These are phyloP conservation scores for Collybiopsis luxurians DNA, from an alignment of 768 basidiomycete species.

Conservation along the genomic window DNA sequence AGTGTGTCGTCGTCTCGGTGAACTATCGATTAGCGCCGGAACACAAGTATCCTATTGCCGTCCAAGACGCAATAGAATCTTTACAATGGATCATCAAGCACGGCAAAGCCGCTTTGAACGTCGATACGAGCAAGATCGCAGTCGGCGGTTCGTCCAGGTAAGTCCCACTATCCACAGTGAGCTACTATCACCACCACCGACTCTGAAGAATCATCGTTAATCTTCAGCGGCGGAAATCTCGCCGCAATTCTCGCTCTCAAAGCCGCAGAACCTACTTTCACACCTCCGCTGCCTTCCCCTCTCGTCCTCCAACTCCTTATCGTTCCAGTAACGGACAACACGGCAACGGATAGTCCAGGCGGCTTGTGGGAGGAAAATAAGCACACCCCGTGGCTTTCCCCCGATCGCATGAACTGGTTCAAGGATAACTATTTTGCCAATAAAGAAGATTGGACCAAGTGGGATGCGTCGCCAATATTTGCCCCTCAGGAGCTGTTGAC, in stretches of 20 bases:
- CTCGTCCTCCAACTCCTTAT: slow-evolving; percentile 62
- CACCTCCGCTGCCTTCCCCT: slow-evolving; percentile 41
- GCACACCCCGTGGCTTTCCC: slow-evolving; percentile 57
- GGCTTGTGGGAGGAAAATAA: slow-evolving; percentile 56
- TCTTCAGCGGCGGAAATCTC: slow-evolving; percentile 64
- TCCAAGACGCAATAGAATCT: slow-evolving; percentile 68
- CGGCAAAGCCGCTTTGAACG: slow-evolving; percentile 42
- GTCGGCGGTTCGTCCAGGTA: slow-evolving; percentile 77
- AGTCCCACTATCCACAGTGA: slow-evolving; percentile 2
- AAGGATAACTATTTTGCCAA: slow-evolving; percentile 65
- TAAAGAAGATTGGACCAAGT: slow-evolving; percentile 53
- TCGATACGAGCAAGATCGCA: slow-evolving; percentile 54
- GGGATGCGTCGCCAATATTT: slow-evolving; percentile 72
- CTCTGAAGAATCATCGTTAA: neutral
- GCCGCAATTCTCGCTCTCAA: slow-evolving; percentile 66
- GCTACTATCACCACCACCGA: neutral
- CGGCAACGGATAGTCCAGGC: slow-evolving; percentile 38
- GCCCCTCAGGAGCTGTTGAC: slow-evolving; percentile 54
- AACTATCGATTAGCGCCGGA: slow-evolving; percentile 76
- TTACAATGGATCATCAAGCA: slow-evolving; percentile 57
- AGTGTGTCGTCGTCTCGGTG: slow-evolving; percentile 62
- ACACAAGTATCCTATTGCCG: slow-evolving; percentile 65
- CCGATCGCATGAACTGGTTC: slow-evolving; percentile 75
- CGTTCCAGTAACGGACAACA: slow-evolving; percentile 75
- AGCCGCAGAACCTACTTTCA: slow-evolving; percentile 36